Evolutionary conservation across 768 basidiomycete species (phyloP).

Genomic region (Leccinum aurantiacum): DNA sequence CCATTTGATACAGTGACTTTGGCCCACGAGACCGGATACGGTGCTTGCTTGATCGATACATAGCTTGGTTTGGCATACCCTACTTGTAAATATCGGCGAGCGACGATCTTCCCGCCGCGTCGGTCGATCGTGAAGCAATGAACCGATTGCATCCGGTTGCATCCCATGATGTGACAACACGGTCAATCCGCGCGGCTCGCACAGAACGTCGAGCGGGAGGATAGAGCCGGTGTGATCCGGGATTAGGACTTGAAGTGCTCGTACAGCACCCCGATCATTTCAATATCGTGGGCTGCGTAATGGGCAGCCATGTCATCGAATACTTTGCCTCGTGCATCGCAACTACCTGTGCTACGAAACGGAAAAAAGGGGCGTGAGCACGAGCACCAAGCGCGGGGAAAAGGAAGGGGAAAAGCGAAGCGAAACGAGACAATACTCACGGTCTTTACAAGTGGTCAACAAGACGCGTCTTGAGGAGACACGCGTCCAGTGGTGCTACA

Average conservation of each 20-base stretch:
- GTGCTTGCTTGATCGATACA: constrained; percentile 21
- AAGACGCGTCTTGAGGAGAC: constrained; percentile 21
- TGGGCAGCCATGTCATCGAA: constrained; percentile 39
- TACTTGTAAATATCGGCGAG: constrained; percentile 24
- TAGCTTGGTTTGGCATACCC: constrained; percentile 32
- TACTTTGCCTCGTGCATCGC: constrained; percentile 29
- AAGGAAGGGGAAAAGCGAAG: background rate
- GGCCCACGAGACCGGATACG: constrained; percentile 26
- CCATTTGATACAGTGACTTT: constrained; percentile 17
- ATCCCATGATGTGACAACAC: constrained; percentile 17
- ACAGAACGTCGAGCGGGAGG: constrained; percentile 30
- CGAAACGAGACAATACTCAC: constrained; percentile 24
- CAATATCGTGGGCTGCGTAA: constrained; percentile 41
- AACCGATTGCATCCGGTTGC: constrained; percentile 28
- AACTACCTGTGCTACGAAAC: constrained; percentile 20
- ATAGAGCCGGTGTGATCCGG: constrained; percentile 23
- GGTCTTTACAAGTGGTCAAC: constrained; percentile 32
- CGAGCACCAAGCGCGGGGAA: background rate
- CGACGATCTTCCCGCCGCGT: constrained; percentile 19
- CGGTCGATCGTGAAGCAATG: constrained; percentile 24
- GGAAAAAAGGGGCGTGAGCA: background rate
- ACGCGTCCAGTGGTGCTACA: constrained; percentile 34
- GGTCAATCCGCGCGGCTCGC: constrained; percentile 24
- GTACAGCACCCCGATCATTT: constrained; percentile 38
- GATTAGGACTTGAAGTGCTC: constrained; percentile 30